phyloP scores from a whole-genome alignment of 2,329 filamentous ascomycete species.

The Cladosporium halotolerans region DNA sequence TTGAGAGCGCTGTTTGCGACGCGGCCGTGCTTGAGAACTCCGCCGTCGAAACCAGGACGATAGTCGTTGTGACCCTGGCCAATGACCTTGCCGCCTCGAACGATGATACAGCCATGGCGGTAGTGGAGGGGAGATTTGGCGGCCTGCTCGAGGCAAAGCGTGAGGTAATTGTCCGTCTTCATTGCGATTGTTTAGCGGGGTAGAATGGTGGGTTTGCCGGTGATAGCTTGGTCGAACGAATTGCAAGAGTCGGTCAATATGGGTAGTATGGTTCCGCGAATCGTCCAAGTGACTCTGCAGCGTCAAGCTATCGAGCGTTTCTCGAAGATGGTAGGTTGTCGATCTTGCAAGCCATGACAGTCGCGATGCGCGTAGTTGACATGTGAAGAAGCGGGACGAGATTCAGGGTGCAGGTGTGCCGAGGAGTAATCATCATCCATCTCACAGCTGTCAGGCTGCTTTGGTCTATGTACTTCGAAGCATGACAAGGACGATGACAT shows the following conservation, averaged over 20 bases:
- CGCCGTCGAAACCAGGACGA: constrained; percentile 45
- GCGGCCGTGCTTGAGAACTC: constrained; percentile 44
- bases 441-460: too few species aligned
- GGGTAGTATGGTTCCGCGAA: not conserved
- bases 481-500: not conserved
- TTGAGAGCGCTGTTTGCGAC: constrained; percentile 31
- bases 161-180: constrained; percentile 46
- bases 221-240: not conserved
- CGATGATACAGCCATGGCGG: constrained; percentile 46
- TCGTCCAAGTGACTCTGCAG: too few species aligned
- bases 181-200: constrained; percentile 23
- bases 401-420: not conserved
- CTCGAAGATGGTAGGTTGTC: not conserved
- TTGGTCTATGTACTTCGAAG: too few species aligned
- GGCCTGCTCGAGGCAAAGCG: constrained; percentile 48
- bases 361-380: not conserved
- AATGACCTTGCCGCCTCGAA: constrained; percentile 49
- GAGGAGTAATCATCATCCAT: not conserved
- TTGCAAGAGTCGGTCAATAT: not conserved
- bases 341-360: not conserved
- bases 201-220: not conserved
- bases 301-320: not conserved
- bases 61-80: constrained; percentile 48
- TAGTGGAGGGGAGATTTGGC: constrained; percentile 44
- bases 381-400: constrained; percentile 1